Percentiles rank a stretch among this genome's conserved stretches.
Evolutionary conservation across 2,329 filamentous ascomycete genomes (phyloP).

Genomic region (Pyricularia sp.): DNA sequence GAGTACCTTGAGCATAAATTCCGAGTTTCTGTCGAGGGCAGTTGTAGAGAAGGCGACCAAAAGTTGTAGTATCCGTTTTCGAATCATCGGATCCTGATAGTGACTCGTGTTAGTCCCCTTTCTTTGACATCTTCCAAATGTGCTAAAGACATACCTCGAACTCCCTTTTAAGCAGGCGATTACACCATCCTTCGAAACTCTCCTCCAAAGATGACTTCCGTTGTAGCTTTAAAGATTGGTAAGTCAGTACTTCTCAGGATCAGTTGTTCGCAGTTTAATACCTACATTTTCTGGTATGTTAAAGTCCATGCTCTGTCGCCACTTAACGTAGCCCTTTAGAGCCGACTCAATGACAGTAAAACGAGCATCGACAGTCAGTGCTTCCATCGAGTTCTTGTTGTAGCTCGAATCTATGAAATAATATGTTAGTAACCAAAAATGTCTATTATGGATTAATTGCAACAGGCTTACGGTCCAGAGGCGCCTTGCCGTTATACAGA

Average conservation of each 20-base stretch:
- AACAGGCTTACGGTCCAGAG: constrained; percentile 46
- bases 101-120: not conserved
- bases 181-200: constrained; percentile 59
- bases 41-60: constrained; percentile 76
- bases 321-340: constrained; percentile 78
- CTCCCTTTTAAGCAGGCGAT: constrained; percentile 52
- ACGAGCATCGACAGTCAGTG: constrained; percentile 73
- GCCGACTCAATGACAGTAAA: constrained; percentile 82
- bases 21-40: constrained; percentile 61
- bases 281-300: constrained; percentile 16
- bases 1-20: constrained; percentile 77
- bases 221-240: constrained; percentile 22
- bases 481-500: constrained; percentile 57
- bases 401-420: constrained; percentile 37
- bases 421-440: not conserved
- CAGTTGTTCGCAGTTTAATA: not conserved
- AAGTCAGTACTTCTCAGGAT: not conserved
- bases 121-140: too few species aligned
- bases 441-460: not conserved
- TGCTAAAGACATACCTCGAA: constrained; percentile 40
- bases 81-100: constrained; percentile 62
- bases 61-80: constrained; percentile 68
- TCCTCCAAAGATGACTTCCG: constrained; percentile 45
- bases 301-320: constrained; percentile 30
- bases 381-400: constrained; percentile 56